Evolutionary conservation across 805 yeast species (phyloP).

Genomic region (Maudiozyma saulgeensis): DNA sequence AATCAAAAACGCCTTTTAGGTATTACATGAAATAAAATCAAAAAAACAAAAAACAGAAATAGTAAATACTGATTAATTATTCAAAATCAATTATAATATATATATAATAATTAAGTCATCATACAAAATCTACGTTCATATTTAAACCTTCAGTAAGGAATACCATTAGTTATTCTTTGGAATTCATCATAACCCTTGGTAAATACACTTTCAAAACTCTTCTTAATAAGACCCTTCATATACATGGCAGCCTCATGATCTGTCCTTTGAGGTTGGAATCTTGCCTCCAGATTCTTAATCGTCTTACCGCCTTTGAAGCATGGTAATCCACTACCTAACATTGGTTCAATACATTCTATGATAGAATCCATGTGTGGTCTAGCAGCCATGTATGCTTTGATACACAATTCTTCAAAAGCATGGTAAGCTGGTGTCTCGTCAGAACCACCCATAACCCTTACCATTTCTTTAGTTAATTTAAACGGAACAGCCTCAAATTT

Average conservation of each 20-base stretch:
- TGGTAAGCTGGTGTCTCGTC: conserved; percentile 73
- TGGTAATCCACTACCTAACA: conserved; percentile 92
- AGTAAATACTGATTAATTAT: too few relatives aligned
- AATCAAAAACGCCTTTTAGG: not conserved
- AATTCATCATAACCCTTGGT: conserved; percentile 96
- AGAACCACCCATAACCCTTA: conserved; percentile 89
- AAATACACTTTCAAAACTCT: conserved; percentile 76
- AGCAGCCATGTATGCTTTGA: conserved; percentile 82
- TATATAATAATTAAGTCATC: not conserved
- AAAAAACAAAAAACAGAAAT: too few relatives aligned
- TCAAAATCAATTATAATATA: not conserved
- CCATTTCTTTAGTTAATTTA: conserved; percentile 93
- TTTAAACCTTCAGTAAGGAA: conserved; percentile 49
- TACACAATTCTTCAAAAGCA: conserved; percentile 93
- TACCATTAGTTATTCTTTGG: conserved; percentile 93
- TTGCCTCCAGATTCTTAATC: conserved; percentile 58
- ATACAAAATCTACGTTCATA: not conserved
- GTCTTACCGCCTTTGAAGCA: conserved; percentile 83
- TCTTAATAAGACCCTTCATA: conserved; percentile 66
- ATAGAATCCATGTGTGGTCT: conserved; percentile 83
- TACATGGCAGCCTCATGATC: conserved; percentile 79
- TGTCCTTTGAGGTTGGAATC: conserved; percentile 73
- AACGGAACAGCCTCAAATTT: conserved; percentile 97
- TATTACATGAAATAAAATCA: not conserved
- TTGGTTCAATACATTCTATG: conserved; percentile 76